Evolutionary conservation across 164 flowering plant species (phyloP), one percentile per base, ranked within the genome.

Genomic region (Houttuynia cordata): DNA sequence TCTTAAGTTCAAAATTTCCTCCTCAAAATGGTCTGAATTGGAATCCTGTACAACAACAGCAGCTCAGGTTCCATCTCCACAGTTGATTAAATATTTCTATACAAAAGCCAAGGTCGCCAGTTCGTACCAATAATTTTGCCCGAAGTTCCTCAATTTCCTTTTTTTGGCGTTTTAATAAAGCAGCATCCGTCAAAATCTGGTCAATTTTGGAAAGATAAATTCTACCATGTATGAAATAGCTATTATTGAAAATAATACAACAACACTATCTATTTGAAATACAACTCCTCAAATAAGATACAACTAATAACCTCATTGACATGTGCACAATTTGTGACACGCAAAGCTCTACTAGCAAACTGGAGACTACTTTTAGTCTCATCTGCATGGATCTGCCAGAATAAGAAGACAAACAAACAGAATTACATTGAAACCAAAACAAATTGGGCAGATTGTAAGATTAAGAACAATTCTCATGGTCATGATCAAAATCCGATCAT

Each of bases 311-410:
- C 99, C 99, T 94, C 99, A 71, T 94, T 94, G 56, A 94, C 97
- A 58, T 53, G 84, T 70, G 94, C 99, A 72, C 86, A 83, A 67
- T 94, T 94, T 51, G 95, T 94, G 59, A 94, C 95, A 66, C 88
- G 91, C 59, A 90, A 70, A 66, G 99, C 99, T 69, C 97, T 79
- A 65, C 96, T 94, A 53, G 99, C 97, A 84, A 94, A 94, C 61
- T 90, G 97, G 53, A 94, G 96, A 75, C 96, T 94, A 63, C 99
- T 86, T 78, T 86, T 94, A 41, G 99, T 94, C 73, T 94, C 99
- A 70, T 94, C 99, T 19, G 83, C 78, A 77, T 94, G 99, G 71
- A 91, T 78, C 99, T 94, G 79, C 51, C 61, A 78, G 61, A 53
- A 64, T 40, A 18, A 56, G 45, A 30, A 56, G 34, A 42, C 34